Base-by-base conservation (phyloP, 2,329 filamentous ascomycete genomes). In the Fusarium goolgardi region DNA sequence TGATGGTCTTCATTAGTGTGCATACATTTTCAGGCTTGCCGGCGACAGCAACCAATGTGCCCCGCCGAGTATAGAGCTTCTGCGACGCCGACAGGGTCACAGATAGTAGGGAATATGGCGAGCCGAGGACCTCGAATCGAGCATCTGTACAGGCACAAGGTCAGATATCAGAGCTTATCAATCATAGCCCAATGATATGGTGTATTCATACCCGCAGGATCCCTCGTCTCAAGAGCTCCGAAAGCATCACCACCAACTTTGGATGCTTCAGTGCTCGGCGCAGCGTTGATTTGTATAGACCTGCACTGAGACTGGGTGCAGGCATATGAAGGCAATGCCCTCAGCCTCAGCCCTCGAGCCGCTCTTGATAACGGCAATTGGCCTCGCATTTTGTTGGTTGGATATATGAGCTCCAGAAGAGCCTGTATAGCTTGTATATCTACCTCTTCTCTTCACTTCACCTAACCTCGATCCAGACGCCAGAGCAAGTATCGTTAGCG, bases 81-180 rank as follows among this genome's bases (percentile, higher is more conserved):
- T 98, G 95, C 32, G 95, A 98, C 41, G 96, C 92, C 35, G 96
- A 96, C 53, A 99, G 87, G 10, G 91, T 93, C 69, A 97, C 94
- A 23, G 95, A 97, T 72, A 99, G 90, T 68, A 99, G 88, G 56
- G 96, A 98, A 80, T 96, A 96, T 2, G 95, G 94, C 25, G 92
- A 88, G 65, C 96, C 96, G 69, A 99, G 84, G 47, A 98, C 93
- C 80, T 98, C 93, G 79, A 99, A 99, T 59, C 90, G 90, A 55
- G 96, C 96, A 86, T 98, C 96, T 97, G 72, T 10, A 59, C n/a
- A 21, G n/a, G 25, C 10, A 11, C 23, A 34, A 29, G 23, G 65
- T 73, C 52, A 75, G 66, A 50, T 35, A 27, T 20, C 23, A 25
- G 23, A n/a, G 20, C 15, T n/a, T n/a, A 27, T 41, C 32, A 23